Percentiles rank a stretch among this genome's conserved stretches.
These are phyloP conservation scores for Ceratocystis cacaofunesta DNA, from an alignment of 2,329 filamentous ascomycete genomes.

Conservation along the genomic window DNA sequence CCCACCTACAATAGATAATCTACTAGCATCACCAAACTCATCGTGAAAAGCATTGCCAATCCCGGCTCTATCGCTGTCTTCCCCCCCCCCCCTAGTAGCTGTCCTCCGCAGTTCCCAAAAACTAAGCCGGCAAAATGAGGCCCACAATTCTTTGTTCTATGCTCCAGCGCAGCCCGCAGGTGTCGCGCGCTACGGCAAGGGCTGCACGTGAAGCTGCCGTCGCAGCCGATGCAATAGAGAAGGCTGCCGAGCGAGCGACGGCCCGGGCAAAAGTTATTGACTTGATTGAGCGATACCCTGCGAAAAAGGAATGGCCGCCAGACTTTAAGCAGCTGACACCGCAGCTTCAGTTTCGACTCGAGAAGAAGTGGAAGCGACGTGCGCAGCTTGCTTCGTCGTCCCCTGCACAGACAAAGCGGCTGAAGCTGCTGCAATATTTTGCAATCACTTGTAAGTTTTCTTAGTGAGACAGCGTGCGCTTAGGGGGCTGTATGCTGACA, in stretches of 20 bases:
- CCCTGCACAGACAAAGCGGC: slow-evolving; percentile 48
- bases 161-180: not conserved
- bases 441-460: slow-evolving; percentile 38
- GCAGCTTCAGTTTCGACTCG: slow-evolving; percentile 63
- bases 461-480: too few relatives aligned
- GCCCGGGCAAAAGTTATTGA: slow-evolving; percentile 4
- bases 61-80: not conserved
- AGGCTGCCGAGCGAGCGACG: slow-evolving; percentile 5
- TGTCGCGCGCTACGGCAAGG: slow-evolving; percentile 21
- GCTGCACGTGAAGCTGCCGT: slow-evolving; percentile 7
- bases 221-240: slow-evolving; percentile 7
- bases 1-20: not conserved
- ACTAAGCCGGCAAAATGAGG: not conserved
- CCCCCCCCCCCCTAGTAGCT: not conserved
- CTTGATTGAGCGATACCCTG: slow-evolving; percentile 43
- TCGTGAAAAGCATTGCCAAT: not conserved
- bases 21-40: not conserved
- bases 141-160: not conserved
- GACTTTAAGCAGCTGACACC: slow-evolving; percentile 54
- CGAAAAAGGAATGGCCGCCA: slow-evolving; percentile 64
- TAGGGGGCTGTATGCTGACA: not conserved
- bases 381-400: slow-evolving; percentile 45
- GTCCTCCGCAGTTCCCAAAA: too few relatives aligned
- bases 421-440: slow-evolving; percentile 49
- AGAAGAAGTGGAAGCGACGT: slow-evolving; percentile 63